phyloP scores from a whole-genome alignment of 768 basidiomycete genomes.

The Hericium coralloides region DNA sequence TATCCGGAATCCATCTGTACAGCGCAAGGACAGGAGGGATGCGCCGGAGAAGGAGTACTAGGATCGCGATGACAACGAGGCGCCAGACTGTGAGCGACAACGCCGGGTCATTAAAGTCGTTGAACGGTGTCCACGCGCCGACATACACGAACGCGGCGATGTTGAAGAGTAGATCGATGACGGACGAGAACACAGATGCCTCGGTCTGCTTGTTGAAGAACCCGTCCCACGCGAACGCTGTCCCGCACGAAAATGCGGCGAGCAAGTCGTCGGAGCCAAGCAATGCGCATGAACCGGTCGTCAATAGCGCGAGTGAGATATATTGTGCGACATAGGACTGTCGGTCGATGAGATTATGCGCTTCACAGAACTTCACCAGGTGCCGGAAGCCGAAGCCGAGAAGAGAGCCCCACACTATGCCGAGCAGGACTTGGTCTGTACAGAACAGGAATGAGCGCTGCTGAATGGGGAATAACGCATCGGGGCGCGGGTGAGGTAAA shows the following conservation, averaged over 20 bases:
- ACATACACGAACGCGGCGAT: constrained; percentile 92
- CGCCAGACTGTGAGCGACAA: constrained; percentile 77
- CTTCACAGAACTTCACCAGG: constrained; percentile 89
- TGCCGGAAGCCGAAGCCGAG: constrained; percentile 77
- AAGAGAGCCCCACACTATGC: constrained; percentile 61
- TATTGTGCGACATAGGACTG: constrained; percentile 95
- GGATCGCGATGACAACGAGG: constrained; percentile 72
- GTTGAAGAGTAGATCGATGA: constrained; percentile 95
- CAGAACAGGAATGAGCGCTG: neutral
- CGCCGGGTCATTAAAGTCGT: constrained; percentile 55
- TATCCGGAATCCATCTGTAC: constrained; percentile 92
- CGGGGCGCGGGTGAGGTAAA: too few relatives aligned
- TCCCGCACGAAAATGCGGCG: constrained; percentile 90
- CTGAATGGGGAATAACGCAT: neutral
- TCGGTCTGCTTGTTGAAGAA: constrained; percentile 93
- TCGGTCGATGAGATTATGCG: constrained; percentile 80
- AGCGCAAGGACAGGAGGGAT: constrained; percentile 77
- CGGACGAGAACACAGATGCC: constrained; percentile 90
- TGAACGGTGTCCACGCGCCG: constrained; percentile 96
- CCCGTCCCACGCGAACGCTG: constrained; percentile 95
- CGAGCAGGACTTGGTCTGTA: constrained; percentile 74
- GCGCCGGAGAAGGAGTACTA: constrained; percentile 74
- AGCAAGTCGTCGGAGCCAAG: constrained; percentile 91
- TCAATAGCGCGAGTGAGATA: constrained; percentile 72
- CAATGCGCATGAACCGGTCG: constrained; percentile 76